A percentile compares a stretch with the other conserved stretches of the same genome.
Evolutionary conservation across 2,329 filamentous ascomycete species (phyloP).

Genomic region (Volutella citrinella): DNA sequence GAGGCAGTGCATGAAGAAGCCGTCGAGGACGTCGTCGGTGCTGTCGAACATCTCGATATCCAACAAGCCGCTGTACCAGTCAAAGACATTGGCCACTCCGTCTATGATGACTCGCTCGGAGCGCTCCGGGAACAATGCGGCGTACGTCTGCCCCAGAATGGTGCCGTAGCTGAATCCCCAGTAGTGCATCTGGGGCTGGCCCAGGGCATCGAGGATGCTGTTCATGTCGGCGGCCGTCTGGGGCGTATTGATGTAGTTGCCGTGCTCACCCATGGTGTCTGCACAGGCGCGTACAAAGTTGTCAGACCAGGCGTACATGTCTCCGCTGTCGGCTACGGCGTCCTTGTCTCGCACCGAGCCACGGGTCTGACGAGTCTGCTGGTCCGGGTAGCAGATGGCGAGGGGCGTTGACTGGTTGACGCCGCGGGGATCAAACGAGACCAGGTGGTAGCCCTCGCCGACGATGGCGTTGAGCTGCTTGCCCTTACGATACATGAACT

Average conservation of each 20-base stretch:
- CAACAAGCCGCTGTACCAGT: slow-evolving; percentile 29
- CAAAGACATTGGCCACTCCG: slow-evolving; percentile 31
- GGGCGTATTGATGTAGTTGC: slow-evolving; percentile 45
- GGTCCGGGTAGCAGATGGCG: slow-evolving; percentile 39
- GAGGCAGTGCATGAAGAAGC: slow-evolving; percentile 34
- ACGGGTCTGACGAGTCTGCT: slow-evolving; percentile 27
- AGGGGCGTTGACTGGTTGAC: slow-evolving; percentile 29
- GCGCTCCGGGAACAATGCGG: slow-evolving; percentile 33
- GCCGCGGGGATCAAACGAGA: slow-evolving; percentile 47
- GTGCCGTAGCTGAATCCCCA: slow-evolving; percentile 44
- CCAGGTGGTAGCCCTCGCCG: slow-evolving; percentile 43
- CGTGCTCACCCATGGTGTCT: slow-evolving; percentile 44
- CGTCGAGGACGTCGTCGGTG: slow-evolving; percentile 28
- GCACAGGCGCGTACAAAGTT: slow-evolving; percentile 40
- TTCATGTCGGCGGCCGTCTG: slow-evolving; percentile 52
- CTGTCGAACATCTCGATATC: slow-evolving; percentile 26
- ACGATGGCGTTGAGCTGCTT: slow-evolving; percentile 31
- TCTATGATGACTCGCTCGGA: slow-evolving; percentile 34
- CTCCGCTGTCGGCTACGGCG: slow-evolving; percentile 31
- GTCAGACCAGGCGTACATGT: slow-evolving; percentile 39
- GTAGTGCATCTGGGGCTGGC: slow-evolving; percentile 31
- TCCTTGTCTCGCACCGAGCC: slow-evolving; percentile 22
- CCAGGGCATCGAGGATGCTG: slow-evolving; percentile 41
- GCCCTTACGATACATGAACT: slow-evolving; percentile 34
- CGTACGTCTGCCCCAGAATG: slow-evolving; percentile 39